Conservation (phyloP, 2,329 filamentous ascomycete species). For the Aspergillus spinulosporus region DNA sequence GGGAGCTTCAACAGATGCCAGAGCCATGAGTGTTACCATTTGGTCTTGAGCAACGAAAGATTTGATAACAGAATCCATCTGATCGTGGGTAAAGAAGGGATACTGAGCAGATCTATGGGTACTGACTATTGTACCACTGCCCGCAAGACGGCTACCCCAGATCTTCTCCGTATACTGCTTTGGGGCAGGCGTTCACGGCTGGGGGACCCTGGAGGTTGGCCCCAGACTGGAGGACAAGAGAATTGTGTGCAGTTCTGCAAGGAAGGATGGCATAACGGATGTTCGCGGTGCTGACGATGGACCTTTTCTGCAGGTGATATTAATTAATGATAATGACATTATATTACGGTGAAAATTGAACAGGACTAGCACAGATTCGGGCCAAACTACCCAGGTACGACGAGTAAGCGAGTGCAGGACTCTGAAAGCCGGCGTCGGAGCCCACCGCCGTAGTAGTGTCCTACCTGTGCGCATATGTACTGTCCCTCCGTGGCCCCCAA, state of each 20-base stretch:
- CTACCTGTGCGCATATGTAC: too few species aligned
- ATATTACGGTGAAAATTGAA: background rate
- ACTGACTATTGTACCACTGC: background rate
- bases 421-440: background rate
- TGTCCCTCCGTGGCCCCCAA: too few species aligned
- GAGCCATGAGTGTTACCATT: background rate
- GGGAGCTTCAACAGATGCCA: slow-evolving; percentile 39
- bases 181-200: background rate
- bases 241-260: background rate
- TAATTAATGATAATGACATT: background rate
- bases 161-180: slow-evolving; percentile 2
- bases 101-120: background rate
- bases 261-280: background rate
- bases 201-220: background rate
- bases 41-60: background rate
- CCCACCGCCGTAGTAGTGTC: too few species aligned
- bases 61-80: slow-evolving; percentile 11
- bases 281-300: background rate
- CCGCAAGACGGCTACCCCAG: background rate
- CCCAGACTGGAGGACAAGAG: background rate
- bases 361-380: background rate
- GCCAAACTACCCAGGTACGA: background rate
- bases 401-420: background rate
- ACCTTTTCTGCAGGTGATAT: background rate
- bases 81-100: background rate